Evolutionary conservation across 2,329 filamentous ascomycete species (phyloP).

Genomic region (Aureobasidium leucospermi): DNA sequence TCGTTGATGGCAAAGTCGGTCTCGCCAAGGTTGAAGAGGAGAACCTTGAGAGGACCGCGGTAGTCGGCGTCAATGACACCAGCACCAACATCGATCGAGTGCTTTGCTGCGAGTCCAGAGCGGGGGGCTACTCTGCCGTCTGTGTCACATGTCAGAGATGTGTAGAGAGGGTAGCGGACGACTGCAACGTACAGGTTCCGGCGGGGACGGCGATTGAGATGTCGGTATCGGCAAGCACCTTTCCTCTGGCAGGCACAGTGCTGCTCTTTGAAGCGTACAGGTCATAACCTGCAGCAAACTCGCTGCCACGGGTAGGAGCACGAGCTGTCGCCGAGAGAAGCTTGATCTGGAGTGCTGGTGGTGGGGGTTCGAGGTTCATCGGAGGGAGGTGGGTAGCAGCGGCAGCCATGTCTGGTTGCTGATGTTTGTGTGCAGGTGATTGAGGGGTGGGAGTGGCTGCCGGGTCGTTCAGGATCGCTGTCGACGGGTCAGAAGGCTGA

Average conservation of each 20-base stretch:
- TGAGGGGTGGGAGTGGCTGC: slow-evolving; percentile 27
- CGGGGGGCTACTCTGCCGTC: slow-evolving; percentile 86
- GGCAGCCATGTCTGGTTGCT: slow-evolving; percentile 13
- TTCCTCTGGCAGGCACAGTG: slow-evolving; percentile 71
- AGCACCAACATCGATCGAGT: slow-evolving; percentile 93
- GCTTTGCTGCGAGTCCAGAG: slow-evolving; percentile 84
- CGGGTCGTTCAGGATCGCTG: slow-evolving; percentile 31
- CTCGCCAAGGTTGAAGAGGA: slow-evolving; percentile 89
- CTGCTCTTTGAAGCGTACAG: slow-evolving; percentile 69
- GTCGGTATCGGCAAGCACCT: slow-evolving; percentile 82
- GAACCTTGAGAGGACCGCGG: slow-evolving; percentile 83
- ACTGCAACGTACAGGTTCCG: slow-evolving; percentile 67
- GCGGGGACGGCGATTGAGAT: slow-evolving; percentile 84
- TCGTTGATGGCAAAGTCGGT: slow-evolving; percentile 71
- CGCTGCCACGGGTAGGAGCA: slow-evolving; percentile 80
- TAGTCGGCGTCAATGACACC: slow-evolving; percentile 98
- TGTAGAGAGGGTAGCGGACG: not conserved
- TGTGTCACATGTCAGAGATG: slow-evolving; percentile 28
- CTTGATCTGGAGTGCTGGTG: slow-evolving; percentile 73
- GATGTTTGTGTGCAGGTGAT: slow-evolving; percentile 19
- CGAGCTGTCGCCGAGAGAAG: slow-evolving; percentile 74
- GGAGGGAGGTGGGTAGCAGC: slow-evolving; percentile 21
- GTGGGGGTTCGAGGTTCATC: slow-evolving; percentile 29
- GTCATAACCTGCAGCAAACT: slow-evolving; percentile 89
- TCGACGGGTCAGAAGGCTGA: not conserved